Percentiles rank a stretch among this genome's conserved stretches.
These are phyloP conservation scores for Francoa sonchifolia DNA, from an alignment of 441 rosid genomes.

Conservation along the genomic window DNA sequence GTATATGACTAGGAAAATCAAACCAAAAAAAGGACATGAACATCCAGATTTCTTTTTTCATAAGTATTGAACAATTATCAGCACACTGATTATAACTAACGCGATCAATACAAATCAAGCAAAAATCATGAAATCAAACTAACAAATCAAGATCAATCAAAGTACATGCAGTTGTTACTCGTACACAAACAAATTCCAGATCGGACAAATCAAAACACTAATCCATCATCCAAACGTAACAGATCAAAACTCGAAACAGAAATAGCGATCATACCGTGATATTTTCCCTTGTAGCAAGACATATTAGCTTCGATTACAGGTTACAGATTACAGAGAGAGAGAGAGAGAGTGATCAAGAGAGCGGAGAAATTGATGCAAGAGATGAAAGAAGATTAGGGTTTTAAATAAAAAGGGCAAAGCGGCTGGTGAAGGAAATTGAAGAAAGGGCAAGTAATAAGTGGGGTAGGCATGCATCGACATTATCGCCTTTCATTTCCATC, in stretches of 20 bases:
- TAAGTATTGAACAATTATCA: no score
- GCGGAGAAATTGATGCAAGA: background rate
- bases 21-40: no score
- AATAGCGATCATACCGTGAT: constrained; percentile 3
- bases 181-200: background rate
- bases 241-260: background rate
- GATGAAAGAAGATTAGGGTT: background rate
- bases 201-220: background rate
- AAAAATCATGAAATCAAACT: no score
- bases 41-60: no score
- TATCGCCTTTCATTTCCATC: background rate
- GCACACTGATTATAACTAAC: no score
- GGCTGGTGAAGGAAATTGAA: background rate
- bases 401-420: no score
- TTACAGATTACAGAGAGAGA: background rate
- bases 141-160: no score
- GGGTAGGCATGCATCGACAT: background rate
- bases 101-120: no score
- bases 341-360: background rate
- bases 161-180: no score
- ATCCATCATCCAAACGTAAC: no score
- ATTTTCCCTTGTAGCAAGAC: constrained; percentile 18
- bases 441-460: background rate
- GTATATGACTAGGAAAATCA: no score
- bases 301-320: constrained; percentile 2